Evolutionary conservation across 345 rosid genomes (phyloP).

Genomic region (Lumnitzera racemosa): DNA sequence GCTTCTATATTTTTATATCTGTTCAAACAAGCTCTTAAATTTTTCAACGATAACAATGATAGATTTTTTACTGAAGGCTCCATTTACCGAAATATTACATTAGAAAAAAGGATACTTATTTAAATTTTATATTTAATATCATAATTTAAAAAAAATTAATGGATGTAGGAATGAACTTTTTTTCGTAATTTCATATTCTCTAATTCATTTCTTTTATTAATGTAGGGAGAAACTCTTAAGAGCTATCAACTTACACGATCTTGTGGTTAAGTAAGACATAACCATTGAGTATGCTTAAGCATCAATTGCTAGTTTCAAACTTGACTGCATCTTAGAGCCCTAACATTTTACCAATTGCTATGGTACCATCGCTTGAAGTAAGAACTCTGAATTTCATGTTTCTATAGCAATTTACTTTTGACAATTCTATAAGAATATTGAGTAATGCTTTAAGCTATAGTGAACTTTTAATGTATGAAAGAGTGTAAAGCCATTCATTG

Average conservation of each 20-base stretch:
- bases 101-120: too few species aligned
- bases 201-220: not conserved
- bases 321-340: slow-evolving; percentile 57
- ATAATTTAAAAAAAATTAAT: too few species aligned
- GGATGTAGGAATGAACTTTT: too few species aligned
- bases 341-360: slow-evolving; percentile 69
- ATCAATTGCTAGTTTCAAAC: slow-evolving; percentile 77
- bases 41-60: too few species aligned
- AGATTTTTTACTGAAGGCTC: too few species aligned
- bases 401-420: not conserved
- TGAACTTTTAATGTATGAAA: too few species aligned
- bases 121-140: too few species aligned
- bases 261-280: slow-evolving; percentile 75
- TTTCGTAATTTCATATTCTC: not conserved
- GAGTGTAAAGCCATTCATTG: slow-evolving; percentile 10
- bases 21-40: too few species aligned
- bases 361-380: slow-evolving; percentile 84
- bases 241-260: slow-evolving; percentile 87
- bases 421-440: not conserved
- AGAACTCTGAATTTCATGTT: slow-evolving; percentile 22
- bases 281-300: slow-evolving; percentile 66
- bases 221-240: slow-evolving; percentile 85
- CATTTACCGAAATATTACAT: too few species aligned
- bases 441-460: too few species aligned
- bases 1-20: too few species aligned